Conservation (phyloP, 306 rosid species). For the Parietaria judaica region DNA sequence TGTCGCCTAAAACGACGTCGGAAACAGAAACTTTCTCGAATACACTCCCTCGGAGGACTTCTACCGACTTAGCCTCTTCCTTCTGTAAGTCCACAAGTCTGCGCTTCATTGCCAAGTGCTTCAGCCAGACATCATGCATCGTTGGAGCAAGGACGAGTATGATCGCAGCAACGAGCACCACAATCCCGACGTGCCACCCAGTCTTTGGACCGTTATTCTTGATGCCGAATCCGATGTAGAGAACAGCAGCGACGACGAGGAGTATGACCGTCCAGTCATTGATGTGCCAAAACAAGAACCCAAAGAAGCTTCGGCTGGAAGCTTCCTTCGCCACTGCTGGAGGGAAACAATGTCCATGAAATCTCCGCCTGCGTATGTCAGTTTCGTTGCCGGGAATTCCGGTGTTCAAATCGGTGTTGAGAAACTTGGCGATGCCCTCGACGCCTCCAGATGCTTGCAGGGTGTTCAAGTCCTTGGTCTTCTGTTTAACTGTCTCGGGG, state of each 20-base stretch:
- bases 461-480: slow-evolving; percentile 1
- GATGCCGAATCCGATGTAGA: slow-evolving; percentile 19
- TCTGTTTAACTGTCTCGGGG: neutral
- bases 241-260: neutral
- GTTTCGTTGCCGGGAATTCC: slow-evolving; percentile 5
- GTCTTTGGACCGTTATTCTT: slow-evolving; percentile 9
- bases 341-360: neutral
- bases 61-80: neutral
- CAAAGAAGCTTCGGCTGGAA: neutral
- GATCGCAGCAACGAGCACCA: slow-evolving; percentile 1
- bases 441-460: slow-evolving; percentile 13
- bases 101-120: neutral
- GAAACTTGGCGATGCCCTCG: slow-evolving; percentile 13
- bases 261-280: slow-evolving; percentile 2
- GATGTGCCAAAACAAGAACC: slow-evolving; percentile 1
- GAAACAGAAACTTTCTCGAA: neutral
- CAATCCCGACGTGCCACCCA: slow-evolving; percentile 16
- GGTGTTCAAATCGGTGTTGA: neutral
- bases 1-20: slow-evolving; percentile 6
- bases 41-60: neutral
- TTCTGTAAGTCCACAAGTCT: neutral
- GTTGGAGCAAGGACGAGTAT: slow-evolving; percentile 9
- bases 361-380: neutral
- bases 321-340: neutral
- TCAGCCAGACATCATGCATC: neutral